Evolutionary conservation across 1,139 yeast species (phyloP), one percentile per base, ranked within the genome.

Genomic region (Pichia sp.): DNA sequence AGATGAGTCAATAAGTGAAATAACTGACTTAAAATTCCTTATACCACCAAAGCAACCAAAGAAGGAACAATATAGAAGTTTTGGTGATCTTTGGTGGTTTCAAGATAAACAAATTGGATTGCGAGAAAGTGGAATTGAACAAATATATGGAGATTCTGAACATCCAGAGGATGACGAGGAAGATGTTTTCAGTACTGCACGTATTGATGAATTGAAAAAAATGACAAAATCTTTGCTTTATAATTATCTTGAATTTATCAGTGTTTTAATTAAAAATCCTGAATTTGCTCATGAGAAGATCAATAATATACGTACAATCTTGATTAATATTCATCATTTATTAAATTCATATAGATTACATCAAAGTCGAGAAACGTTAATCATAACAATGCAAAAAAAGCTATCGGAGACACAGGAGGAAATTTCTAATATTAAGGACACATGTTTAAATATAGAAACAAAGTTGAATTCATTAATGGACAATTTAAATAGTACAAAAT

Each of bases 61-160:
- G 20, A 74, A 75, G 12, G 64, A 71, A 3, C 77, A 73, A 46
- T 78, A 78, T 56, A 60, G 81, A 49, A 80, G 82, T 1, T 78
- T 77, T 59, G 83, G 83, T 6, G 77, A 76, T 51, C 58, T 78
- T 7, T 78, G 83, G 83, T 73, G 78, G 39, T 76, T 78, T 59
- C 74, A 77, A 55, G 82, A 78, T 57, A 74, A 73, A 56, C 65
- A 75, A 36, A 80, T 81, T n/a, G 70, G 74, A 27, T 63, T 78
- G 29, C 68, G 72, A 51, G 77, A 74, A 40, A 71, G 77, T 51
- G 80, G 80, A 13, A 70, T 79, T 65, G 63, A 65, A 37, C 82
- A 78, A 53, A 62, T 78, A 39, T 78, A 77, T 57, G 63, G 66
- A 1, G 59, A 54, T 12, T 26, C 49, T 1, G 20, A 22, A 11